Conservation (phyloP, 2,329 filamentous ascomycete species). For the Scedosporium dehoogii region DNA sequence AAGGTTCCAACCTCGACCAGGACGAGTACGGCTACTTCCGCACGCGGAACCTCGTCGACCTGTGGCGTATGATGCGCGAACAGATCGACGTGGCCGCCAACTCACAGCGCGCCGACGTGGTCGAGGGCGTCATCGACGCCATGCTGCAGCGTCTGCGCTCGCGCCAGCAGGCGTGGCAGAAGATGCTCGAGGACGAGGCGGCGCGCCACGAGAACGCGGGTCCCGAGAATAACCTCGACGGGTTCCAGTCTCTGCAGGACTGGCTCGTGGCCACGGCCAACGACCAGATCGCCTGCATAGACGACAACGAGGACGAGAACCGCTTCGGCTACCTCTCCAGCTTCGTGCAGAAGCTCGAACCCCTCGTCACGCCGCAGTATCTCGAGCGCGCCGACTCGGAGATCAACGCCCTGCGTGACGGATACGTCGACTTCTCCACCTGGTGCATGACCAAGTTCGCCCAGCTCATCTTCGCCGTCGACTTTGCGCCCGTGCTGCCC, state of each 20-base stretch:
- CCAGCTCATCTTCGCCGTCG: constrained; percentile 76
- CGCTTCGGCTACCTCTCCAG: constrained; percentile 74
- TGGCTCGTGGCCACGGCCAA: constrained; percentile 97
- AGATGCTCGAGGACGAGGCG: constrained; percentile 79
- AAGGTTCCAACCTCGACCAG: constrained; percentile 66
- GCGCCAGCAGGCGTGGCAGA: constrained; percentile 79
- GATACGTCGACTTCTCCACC: constrained; percentile 89
- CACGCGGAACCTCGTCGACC: constrained; percentile 81
- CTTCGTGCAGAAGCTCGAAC: constrained; percentile 75
- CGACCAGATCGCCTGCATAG: constrained; percentile 96
- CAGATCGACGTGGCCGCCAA: constrained; percentile 78
- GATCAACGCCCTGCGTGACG: constrained; percentile 67
- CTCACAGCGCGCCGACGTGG: constrained; percentile 78
- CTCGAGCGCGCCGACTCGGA: constrained; percentile 65
- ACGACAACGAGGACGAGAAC: constrained; percentile 70
- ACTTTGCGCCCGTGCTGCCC: constrained; percentile 73
- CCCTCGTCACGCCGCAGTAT: constrained; percentile 72
- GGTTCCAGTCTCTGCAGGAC: constrained; percentile 76
- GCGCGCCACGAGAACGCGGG: constrained; percentile 53
- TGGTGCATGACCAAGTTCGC: constrained; percentile 87
- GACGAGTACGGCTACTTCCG: constrained; percentile 87
- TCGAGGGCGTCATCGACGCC: constrained; percentile 89
- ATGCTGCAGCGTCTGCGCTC: constrained; percentile 83
- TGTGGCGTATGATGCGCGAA: constrained; percentile 96
- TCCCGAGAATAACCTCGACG: constrained; percentile 43